phyloP scores from a whole-genome alignment of 2,329 filamentous ascomycete species.

The Alternaria postmessia region DNA sequence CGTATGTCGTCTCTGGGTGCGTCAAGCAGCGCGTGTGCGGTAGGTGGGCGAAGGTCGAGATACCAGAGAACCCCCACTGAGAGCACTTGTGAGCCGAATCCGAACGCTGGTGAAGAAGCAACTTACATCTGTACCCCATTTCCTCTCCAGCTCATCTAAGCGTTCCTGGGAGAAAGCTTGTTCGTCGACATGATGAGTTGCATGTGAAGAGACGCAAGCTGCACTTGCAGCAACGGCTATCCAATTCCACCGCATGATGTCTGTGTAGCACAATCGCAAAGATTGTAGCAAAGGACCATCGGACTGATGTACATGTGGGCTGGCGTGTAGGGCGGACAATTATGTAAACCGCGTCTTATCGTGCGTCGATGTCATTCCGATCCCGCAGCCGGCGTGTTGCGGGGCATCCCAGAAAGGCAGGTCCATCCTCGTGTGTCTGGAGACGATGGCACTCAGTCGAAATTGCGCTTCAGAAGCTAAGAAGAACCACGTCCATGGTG shows the following conservation, averaged over 20 bases:
- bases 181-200: constrained; percentile 39
- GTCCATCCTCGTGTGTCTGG: constrained; percentile 20
- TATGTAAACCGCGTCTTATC: constrained; percentile 45
- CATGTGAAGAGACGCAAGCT: constrained; percentile 34
- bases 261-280: not conserved
- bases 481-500: not conserved
- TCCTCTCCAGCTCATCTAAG: constrained; percentile 46
- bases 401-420: constrained; percentile 33
- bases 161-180: constrained; percentile 40
- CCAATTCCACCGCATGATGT: constrained; percentile 31
- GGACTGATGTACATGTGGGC: constrained; percentile 7
- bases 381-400: constrained; percentile 14
- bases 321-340: constrained; percentile 31
- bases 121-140: constrained; percentile 54
- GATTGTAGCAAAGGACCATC: not conserved
- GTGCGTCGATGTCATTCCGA: constrained; percentile 25
- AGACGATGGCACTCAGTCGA: not conserved
- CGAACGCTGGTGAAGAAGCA: not conserved
- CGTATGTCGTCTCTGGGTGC: constrained; percentile 54
- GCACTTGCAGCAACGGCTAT: constrained; percentile 24
- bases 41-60: constrained; percentile 64
- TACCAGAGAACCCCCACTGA: constrained; percentile 74
- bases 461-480: not conserved
- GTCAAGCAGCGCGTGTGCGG: constrained; percentile 59
- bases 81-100: constrained; percentile 15